A percentile compares a stretch with the other conserved stretches of the same genome.
phyloP scores from a whole-genome alignment of 305 asterid species.

The Fraxinus dipetala region DNA sequence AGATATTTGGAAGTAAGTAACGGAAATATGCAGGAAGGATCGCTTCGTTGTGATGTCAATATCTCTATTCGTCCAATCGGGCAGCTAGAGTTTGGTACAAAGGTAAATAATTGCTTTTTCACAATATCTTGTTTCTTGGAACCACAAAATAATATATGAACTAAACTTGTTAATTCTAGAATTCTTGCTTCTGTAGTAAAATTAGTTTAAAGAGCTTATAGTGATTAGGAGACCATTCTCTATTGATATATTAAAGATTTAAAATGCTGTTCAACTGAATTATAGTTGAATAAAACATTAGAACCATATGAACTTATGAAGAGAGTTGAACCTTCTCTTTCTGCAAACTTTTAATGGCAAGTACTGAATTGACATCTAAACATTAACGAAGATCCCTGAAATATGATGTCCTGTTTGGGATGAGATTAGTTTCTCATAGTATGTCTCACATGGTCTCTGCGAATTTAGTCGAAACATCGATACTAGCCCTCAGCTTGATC shows the following conservation, averaged over 20 bases:
- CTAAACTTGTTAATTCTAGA: not conserved
- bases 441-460: not conserved
- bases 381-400: not conserved
- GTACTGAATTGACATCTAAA: not conserved
- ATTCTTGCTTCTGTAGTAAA: not conserved
- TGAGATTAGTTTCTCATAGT: not conserved
- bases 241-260: not conserved
- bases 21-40: constrained; percentile 98
- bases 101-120: constrained; percentile 48
- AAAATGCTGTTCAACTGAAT: not conserved
- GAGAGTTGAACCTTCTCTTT: not conserved
- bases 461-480: not conserved
- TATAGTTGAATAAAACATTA: not conserved
- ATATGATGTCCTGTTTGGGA: not conserved
- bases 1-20: constrained; percentile 93
- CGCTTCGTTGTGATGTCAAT: constrained; percentile 97
- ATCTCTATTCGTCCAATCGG: constrained; percentile 90
- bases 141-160: not conserved
- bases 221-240: not conserved
- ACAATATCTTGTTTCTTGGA: constrained; percentile 14
- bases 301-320: not conserved
- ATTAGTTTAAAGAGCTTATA: not conserved
- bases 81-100: constrained; percentile 85
- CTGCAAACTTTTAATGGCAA: not conserved
- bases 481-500: not conserved